Percentiles rank a stretch among this genome's conserved stretches.
Evolutionary conservation across 805 yeast genomes (phyloP).

Genomic region (Kuraishia borneana): DNA sequence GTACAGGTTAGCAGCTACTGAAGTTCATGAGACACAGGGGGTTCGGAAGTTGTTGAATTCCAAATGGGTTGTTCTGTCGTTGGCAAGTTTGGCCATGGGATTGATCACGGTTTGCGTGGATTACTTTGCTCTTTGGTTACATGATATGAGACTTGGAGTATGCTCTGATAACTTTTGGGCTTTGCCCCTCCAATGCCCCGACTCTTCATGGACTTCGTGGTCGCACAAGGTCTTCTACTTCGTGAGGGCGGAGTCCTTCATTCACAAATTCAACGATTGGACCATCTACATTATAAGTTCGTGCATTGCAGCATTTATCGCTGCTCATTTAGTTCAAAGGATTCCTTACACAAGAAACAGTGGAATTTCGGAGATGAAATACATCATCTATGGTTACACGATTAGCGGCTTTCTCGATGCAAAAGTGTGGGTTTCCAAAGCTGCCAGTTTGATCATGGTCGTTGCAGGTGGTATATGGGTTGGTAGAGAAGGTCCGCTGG

Average conservation of each 20-base stretch:
- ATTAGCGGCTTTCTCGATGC: constrained; percentile 40
- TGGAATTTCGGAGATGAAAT: constrained; percentile 69
- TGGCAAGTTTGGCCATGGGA: constrained; percentile 36
- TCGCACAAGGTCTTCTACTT: constrained; percentile 18
- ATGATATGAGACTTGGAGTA: constrained; percentile 41
- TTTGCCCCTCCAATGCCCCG: constrained; percentile 20
- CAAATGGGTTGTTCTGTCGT: constrained; percentile 38
- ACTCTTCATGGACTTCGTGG: constrained; percentile 18
- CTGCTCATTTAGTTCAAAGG: constrained; percentile 18
- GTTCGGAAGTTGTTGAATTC: constrained; percentile 12
- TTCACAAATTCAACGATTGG: constrained; percentile 16
- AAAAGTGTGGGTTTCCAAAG: constrained; percentile 42
- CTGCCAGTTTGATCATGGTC: constrained; percentile 47
- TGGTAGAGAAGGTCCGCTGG: constrained; percentile 83
- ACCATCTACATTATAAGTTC: constrained; percentile 26
- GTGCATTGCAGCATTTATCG: constrained; percentile 24
- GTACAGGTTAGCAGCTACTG: constrained; percentile 9
- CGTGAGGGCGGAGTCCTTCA: constrained; percentile 13
- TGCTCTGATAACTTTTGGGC: constrained; percentile 24
- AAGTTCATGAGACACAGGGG: constrained; percentile 3
- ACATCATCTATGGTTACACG: constrained; percentile 55
- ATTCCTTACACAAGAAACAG: constrained; percentile 33
- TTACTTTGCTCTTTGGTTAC: constrained; percentile 34
- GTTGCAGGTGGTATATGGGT: constrained; percentile 74
- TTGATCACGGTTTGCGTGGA: constrained; percentile 37